These are phyloP conservation scores for Sonneratia caseolaris DNA, from an alignment of 345 rosid species.

Conservation along the genomic window DNA sequence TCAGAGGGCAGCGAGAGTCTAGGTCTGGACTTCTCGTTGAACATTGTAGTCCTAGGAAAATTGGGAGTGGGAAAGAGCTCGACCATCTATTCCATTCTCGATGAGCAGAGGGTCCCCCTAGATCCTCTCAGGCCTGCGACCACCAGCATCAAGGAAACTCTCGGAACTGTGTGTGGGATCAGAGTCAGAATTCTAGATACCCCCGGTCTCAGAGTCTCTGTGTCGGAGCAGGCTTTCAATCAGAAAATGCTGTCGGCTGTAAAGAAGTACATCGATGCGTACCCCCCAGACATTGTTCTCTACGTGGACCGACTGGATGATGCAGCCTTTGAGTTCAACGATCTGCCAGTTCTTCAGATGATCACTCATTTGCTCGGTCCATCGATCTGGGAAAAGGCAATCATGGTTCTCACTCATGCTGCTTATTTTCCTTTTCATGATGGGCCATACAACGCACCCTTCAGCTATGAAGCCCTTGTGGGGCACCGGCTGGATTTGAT, in stretches of 20 bases:
- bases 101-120: conserved; percentile 33
- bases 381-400: conserved; percentile 56
- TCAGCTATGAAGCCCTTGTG: conserved; percentile 40
- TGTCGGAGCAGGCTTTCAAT: conserved; percentile 40
- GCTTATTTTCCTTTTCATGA: conserved; percentile 38
- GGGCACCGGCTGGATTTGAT: conserved; percentile 32
- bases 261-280: conserved; percentile 40
- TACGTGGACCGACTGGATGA: conserved; percentile 64
- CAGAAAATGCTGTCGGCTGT: conserved; percentile 42
- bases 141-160: conserved; percentile 29
- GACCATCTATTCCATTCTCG: conserved; percentile 57
- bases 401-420: conserved; percentile 59
- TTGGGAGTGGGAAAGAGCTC: conserved; percentile 88
- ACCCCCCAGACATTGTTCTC: conserved; percentile 57
- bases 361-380: conserved; percentile 40
- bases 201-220: conserved; percentile 54
- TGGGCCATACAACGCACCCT: conserved; percentile 30
- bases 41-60: conserved; percentile 66
- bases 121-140: conserved; percentile 54
- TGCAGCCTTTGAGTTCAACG: conserved; percentile 22
- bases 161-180: conserved; percentile 42
- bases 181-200: conserved; percentile 51
- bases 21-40: conserved; percentile 30
- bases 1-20: conserved; percentile 8
- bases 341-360: conserved; percentile 34